Percentiles rank a stretch among this genome's conserved stretches.
Conservation (phyloP, 2,329 filamentous ascomycete genomes). For the Sporothrix variecibatus region DNA sequence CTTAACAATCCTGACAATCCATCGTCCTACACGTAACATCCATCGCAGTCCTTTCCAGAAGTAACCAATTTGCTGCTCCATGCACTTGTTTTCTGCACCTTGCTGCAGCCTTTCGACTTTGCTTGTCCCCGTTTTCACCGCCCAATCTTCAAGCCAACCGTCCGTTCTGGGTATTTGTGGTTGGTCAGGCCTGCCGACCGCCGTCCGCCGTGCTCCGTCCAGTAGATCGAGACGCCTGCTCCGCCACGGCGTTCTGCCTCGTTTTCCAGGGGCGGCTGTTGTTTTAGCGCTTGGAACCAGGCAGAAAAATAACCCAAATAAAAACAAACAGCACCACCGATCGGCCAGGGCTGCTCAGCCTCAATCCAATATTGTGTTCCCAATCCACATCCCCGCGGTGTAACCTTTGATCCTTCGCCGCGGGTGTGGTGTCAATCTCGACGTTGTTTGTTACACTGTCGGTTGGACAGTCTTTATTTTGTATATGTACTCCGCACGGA, state of each 20-base stretch:
- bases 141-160: background rate
- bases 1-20: background rate
- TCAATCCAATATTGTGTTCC: background rate
- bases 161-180: background rate
- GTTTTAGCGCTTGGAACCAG: background rate
- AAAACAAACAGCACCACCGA: background rate
- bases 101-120: background rate
- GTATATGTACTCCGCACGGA: no score
- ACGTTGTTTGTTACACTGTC: background rate
- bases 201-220: background rate
- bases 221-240: background rate
- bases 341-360: constrained; percentile 13
- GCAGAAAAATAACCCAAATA: no score
- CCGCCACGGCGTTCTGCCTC: constrained; percentile 26
- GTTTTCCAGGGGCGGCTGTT: constrained; percentile 18
- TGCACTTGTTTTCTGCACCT: background rate
- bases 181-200: constrained; percentile 1
- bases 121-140: constrained; percentile 1
- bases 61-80: background rate
- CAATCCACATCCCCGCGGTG: background rate
- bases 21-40: no score
- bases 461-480: background rate
- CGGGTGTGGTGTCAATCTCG: background rate
- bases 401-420: constrained; percentile 2
- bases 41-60: constrained; percentile 14